phyloP scores from a whole-genome alignment of 176 grass and related monocot species.

The Alopecurus myosuroides region DNA sequence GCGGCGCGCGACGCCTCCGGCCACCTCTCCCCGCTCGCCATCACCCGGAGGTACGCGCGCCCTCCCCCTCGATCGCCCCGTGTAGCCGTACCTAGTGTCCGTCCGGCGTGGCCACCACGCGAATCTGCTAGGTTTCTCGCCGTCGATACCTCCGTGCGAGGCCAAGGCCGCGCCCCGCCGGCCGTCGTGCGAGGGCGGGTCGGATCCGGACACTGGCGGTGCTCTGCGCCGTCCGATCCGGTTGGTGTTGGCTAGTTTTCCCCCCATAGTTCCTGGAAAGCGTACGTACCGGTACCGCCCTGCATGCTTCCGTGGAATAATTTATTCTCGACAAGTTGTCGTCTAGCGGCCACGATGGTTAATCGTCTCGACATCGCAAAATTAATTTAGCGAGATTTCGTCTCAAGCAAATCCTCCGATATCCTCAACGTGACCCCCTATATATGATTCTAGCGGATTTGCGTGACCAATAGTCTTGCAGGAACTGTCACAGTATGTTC shows the following conservation, averaged over 20 bases:
- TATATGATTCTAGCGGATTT: not conserved
- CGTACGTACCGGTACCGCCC: not conserved
- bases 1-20: slow-evolving; percentile 53
- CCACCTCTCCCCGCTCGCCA: slow-evolving; percentile 50
- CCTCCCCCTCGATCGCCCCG: not conserved
- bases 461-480: not conserved
- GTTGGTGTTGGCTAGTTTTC: not conserved
- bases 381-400: not conserved
- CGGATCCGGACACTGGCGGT: not conserved
- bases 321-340: not conserved
- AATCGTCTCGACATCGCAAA: not conserved
- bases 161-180: not conserved
- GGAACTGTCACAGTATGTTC: no score
- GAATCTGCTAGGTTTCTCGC: not conserved
- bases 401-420: no score
- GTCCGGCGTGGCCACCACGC: not conserved
- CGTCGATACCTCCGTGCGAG: not conserved
- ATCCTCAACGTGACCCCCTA: not conserved
- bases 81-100: not conserved
- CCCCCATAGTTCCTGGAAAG: not conserved
- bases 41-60: slow-evolving; percentile 49
- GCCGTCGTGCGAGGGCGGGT: not conserved
- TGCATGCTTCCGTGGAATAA: not conserved
- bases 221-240: not conserved
- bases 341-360: not conserved